Base-by-base conservation (phyloP, 208 protist species). In the Leishmania lainsoni region DNA sequence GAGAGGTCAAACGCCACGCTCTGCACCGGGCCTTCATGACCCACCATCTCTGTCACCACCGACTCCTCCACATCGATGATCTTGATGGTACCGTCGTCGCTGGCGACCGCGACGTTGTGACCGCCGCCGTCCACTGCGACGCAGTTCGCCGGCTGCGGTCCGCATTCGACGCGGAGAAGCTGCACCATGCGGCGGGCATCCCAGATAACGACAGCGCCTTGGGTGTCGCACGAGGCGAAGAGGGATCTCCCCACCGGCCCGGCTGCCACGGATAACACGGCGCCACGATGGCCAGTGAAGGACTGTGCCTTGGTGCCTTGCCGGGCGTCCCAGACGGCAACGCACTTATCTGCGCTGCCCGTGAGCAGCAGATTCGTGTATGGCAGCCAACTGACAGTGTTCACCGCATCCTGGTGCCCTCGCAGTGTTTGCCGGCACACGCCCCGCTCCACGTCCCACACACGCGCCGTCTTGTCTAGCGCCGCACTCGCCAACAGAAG, bases 271-370 rank as follows among this genome's bases (percentile, higher is more conserved):
- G 95, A 90, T 75, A 96, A 95, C 54, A 98, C 92, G 3, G 97
- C 83, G 82, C 93, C 99, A 32, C 85, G 84, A 84, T 99, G 98
- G 14, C 98, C 98, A 86, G 98, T 99, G 84, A 99, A 98, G 12
- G 98, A 98, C 84, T 99, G 94, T 42, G 88, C 94, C 75, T 94
- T 98, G 63, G 96, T 93, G 77, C 97, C 98, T 49, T 98, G 93
- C 45, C 98, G 94, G 6, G 87, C 83, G 85, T 99, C 98, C 98
- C 98, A 99, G 10, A 99, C 82, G 39, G 97, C 98, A 12, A 99
- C 97, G 14, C 97, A 98, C 89, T 99, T 99, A 89, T 99, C 98
- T 5, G 94, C 98, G 78, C 96, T 98, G 73, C 91, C 97, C 5
- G 98, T 99, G 83, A 92, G 93, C 42, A 99, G 78, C 35, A 91